Percentiles rank a stretch among this genome's conserved stretches.
These are phyloP conservation scores for Gamarada debralockiae DNA, from an alignment of 495 filamentous ascomycete genomes.

Conservation along the genomic window DNA sequence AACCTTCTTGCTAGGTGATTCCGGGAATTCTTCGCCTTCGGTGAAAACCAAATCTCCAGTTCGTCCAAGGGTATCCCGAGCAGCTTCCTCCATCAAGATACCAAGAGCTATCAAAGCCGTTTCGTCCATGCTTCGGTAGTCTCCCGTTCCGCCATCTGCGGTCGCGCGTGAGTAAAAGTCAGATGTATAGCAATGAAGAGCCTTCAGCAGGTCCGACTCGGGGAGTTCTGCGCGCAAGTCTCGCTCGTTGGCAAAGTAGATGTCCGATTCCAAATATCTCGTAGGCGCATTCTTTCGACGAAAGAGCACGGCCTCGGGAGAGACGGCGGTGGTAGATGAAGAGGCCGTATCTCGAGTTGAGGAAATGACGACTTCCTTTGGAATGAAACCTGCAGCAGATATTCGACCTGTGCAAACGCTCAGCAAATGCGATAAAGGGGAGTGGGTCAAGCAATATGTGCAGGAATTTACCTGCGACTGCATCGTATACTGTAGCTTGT, in stretches of 20 bases:
- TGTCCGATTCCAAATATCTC: conserved; percentile 65
- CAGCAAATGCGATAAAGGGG: background rate
- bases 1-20: background rate
- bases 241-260: conserved; percentile 58
- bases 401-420: conserved; percentile 26
- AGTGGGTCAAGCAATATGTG: background rate
- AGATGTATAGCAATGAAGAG: conserved; percentile 68
- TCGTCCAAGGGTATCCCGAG: conserved; percentile 57
- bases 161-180: conserved; percentile 57
- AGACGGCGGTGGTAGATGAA: conserved; percentile 45
- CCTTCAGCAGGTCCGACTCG: conserved; percentile 68
- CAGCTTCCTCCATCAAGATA: conserved; percentile 75
- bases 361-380: conserved; percentile 31
- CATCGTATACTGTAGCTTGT: conserved; percentile 68
- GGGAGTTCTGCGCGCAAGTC: conserved; percentile 48
- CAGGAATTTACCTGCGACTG: conserved; percentile 61
- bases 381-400: conserved; percentile 39
- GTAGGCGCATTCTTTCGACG: conserved; percentile 54
- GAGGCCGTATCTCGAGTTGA: conserved; percentile 49
- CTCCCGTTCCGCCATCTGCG: conserved; percentile 8
- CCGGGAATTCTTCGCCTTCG: conserved; percentile 43
- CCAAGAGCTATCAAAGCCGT: conserved; percentile 80
- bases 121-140: conserved; percentile 72
- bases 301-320: conserved; percentile 76
- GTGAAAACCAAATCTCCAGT: conserved; percentile 73